A percentile compares a stretch with the other conserved stretches of the same genome.
Conservation (phyloP, 371 early-diverging fungal species). For the Apophysomyces trapeziformis region DNA sequence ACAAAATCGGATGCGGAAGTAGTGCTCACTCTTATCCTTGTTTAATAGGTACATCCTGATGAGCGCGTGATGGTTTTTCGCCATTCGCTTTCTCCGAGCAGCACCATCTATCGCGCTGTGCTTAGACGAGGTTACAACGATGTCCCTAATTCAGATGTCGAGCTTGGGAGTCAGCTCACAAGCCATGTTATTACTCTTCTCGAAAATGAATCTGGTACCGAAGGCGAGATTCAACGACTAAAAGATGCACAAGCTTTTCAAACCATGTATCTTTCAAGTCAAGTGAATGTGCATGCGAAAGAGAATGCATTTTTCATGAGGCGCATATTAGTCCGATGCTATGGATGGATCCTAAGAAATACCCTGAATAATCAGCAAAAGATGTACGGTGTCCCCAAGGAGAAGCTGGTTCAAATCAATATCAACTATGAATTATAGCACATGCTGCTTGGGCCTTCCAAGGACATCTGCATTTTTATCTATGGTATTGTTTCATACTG, state of each 20-base stretch:
- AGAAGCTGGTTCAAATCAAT: slow-evolving; percentile 24
- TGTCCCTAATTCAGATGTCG: slow-evolving; percentile 8
- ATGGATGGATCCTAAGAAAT: slow-evolving; percentile 20
- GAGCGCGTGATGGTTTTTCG: slow-evolving; percentile 36
- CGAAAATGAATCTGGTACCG: slow-evolving; percentile 9
- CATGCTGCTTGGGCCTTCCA: too few relatives aligned
- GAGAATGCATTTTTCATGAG: slow-evolving; percentile 14
- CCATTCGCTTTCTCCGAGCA: background rate
- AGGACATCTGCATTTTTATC: too few relatives aligned
- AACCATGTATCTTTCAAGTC: slow-evolving; percentile 21
- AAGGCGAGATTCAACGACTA: background rate
- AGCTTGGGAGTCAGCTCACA: slow-evolving; percentile 10
- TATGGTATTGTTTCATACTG: too few relatives aligned
- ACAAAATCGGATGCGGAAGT: background rate
- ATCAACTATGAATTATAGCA: slow-evolving; percentile 24
- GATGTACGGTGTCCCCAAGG: slow-evolving; percentile 23
- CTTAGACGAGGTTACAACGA: slow-evolving; percentile 43
- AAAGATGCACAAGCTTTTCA: slow-evolving; percentile 12
- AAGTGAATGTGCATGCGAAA: slow-evolving; percentile 12
- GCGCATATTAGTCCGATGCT: slow-evolving; percentile 18
- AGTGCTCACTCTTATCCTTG: too few relatives aligned
- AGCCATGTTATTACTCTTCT: slow-evolving; percentile 15
- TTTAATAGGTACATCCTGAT: background rate
- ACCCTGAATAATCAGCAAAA: slow-evolving; percentile 22
- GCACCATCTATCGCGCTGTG: slow-evolving; percentile 26